phyloP scores from a whole-genome alignment of 2,329 filamentous ascomycete species.

The Malbranchea cinnamomea region DNA sequence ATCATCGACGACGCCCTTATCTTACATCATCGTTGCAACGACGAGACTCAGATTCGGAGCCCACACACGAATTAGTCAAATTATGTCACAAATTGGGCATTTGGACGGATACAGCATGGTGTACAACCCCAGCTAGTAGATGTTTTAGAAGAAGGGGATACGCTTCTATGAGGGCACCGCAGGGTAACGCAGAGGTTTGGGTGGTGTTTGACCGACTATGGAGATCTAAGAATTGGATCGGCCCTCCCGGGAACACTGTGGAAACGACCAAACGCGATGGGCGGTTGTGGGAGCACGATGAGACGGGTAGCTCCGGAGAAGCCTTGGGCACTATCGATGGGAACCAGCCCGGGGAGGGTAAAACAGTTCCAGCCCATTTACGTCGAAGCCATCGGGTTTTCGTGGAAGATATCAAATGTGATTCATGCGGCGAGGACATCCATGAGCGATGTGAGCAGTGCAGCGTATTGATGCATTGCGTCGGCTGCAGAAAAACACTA shows the following conservation, averaged over 20 bases:
- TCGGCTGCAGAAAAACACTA: slow-evolving; percentile 44
- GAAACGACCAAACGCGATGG: slow-evolving; percentile 30
- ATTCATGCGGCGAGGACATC: slow-evolving; percentile 39
- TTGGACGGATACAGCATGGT: slow-evolving; percentile 49
- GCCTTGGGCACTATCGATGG: slow-evolving; percentile 36
- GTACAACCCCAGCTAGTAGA: slow-evolving; percentile 41
- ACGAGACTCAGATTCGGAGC: slow-evolving; percentile 44
- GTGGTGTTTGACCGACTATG: slow-evolving; percentile 47
- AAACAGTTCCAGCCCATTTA: slow-evolving; percentile 38
- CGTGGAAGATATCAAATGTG: slow-evolving; percentile 38
- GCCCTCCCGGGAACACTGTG: slow-evolving; percentile 22
- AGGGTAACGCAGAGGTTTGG: slow-evolving; percentile 43
- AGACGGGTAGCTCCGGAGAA: slow-evolving; percentile 40
- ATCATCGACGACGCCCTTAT: slow-evolving; percentile 45
- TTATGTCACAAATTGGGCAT: slow-evolving; percentile 44
- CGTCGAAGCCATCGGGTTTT: slow-evolving; percentile 39
- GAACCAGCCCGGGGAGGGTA: slow-evolving; percentile 34
- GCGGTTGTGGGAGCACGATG: slow-evolving; percentile 41
- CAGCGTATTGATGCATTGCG: slow-evolving; percentile 46
- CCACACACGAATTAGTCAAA: slow-evolving; percentile 44
- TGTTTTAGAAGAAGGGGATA: slow-evolving; percentile 43
- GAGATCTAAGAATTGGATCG: slow-evolving; percentile 45
- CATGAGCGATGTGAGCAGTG: slow-evolving; percentile 45
- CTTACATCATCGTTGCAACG: slow-evolving; percentile 39
- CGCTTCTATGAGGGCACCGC: slow-evolving; percentile 39